phyloP scores from a whole-genome alignment of 2,329 filamentous ascomycete genomes.

The Pseudogymnoascus sp. region DNA sequence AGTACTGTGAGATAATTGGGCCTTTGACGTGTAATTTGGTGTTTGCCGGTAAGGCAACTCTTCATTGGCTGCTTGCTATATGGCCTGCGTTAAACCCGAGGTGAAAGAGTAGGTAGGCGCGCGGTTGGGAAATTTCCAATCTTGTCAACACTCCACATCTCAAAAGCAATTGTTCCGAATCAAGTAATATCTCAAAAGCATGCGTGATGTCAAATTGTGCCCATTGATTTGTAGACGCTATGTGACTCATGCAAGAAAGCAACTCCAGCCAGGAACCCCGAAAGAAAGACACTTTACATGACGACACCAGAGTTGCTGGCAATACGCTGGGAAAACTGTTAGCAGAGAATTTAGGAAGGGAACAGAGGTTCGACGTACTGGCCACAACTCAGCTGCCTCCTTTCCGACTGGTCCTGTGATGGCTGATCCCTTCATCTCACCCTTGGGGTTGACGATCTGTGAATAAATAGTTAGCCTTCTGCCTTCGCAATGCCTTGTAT shows the following conservation, averaged over 20 bases:
- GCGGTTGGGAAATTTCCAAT: background rate
- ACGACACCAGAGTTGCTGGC: constrained; percentile 99
- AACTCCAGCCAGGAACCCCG: constrained; percentile 22
- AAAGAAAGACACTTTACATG: constrained; percentile 64
- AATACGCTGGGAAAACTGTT: constrained; percentile 64
- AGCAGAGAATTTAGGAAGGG: constrained; percentile 22
- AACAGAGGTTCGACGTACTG: constrained; percentile 50
- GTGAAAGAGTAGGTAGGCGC: background rate
- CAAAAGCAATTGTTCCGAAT: background rate
- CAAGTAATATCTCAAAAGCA: constrained; percentile 8
- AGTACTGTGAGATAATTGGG: background rate
- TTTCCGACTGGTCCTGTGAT: constrained; percentile 99
- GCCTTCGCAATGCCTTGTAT: constrained; percentile 2
- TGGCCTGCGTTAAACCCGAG: background rate
- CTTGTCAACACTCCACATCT: background rate
- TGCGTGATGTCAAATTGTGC: constrained; percentile 10
- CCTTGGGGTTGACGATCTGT: constrained; percentile 99
- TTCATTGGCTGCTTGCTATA: background rate
- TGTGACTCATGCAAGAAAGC: constrained; percentile 18
- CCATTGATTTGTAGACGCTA: constrained; percentile 18
- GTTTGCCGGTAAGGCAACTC: background rate
- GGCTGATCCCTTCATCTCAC: constrained; percentile 99
- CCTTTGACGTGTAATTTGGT: background rate
- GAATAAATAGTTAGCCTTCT: constrained; percentile 30
- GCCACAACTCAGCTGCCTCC: constrained; percentile 99